Evolutionary conservation across 2,329 filamentous ascomycete species (phyloP).

Genomic region (Ceratocystis ficicola): DNA sequence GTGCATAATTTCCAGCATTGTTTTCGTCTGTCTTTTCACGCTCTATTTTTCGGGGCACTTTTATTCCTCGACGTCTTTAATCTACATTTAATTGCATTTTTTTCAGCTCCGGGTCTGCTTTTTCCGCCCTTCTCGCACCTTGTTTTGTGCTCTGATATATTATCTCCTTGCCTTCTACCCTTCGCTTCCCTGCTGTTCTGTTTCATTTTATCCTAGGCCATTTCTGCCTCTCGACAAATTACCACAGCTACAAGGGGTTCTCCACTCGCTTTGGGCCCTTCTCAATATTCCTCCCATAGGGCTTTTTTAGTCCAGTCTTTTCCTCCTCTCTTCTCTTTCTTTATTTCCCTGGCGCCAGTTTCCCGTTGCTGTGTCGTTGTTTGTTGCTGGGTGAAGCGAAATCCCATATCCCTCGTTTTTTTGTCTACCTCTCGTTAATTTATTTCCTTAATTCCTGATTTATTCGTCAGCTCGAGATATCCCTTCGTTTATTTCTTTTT

Average conservation of each 20-base stretch:
- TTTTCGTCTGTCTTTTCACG: neutral
- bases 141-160: constrained; percentile 1
- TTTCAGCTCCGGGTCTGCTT: neutral
- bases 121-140: neutral
- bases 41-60: neutral
- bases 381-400: too few relatives aligned
- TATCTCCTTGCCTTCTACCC: neutral
- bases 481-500: constrained; percentile 12
- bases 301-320: neutral
- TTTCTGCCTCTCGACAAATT: neutral
- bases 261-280: constrained; percentile 6
- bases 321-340: neutral
- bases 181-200: neutral
- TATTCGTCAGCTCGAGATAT: neutral
- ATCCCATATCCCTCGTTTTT: neutral
- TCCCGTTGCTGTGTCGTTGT: constrained; percentile 11
- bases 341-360: constrained; percentile 4
- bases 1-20: constrained; percentile 5
- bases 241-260: neutral
- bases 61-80: neutral
- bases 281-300: constrained; percentile 8
- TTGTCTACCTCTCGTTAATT: neutral
- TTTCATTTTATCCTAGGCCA: constrained; percentile 8
- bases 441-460: neutral
- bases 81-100: neutral